A percentile compares a stretch with the other conserved stretches of the same genome.
phyloP scores from a whole-genome alignment of 2,329 filamentous ascomycete genomes.

The Drechslerella dactyloides region DNA sequence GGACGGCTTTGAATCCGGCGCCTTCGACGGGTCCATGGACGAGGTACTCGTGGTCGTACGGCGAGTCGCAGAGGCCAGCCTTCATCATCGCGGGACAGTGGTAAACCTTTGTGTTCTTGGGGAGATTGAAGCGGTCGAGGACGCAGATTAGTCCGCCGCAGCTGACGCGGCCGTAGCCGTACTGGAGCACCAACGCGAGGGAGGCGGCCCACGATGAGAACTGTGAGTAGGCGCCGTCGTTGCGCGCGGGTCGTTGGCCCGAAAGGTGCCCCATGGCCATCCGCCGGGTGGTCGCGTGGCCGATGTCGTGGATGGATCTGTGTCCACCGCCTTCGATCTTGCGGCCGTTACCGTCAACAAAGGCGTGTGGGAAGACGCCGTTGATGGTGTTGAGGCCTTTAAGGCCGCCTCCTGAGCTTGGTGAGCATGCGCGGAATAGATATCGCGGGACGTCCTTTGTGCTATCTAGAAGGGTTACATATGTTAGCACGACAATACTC shows the following conservation, averaged over 20 bases:
- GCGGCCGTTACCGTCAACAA: constrained; percentile 28
- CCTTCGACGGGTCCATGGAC: constrained; percentile 44
- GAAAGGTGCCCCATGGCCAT: constrained; percentile 40
- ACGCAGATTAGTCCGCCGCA: constrained; percentile 34
- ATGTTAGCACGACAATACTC: not conserved
- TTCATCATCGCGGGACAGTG: constrained; percentile 39
- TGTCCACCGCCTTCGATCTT: constrained; percentile 23
- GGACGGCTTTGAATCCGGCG: constrained; percentile 39
- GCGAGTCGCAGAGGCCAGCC: constrained; percentile 40
- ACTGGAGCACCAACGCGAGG: constrained; percentile 35
- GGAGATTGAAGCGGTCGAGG: constrained; percentile 37
- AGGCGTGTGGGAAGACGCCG: constrained; percentile 44
- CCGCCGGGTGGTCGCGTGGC: constrained; percentile 16
- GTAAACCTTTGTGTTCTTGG: constrained; percentile 42
- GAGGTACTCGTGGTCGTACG: constrained; percentile 45
- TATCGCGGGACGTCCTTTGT: constrained; percentile 42
- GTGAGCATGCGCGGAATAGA: constrained; percentile 42
- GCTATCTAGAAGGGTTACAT: constrained; percentile 11
- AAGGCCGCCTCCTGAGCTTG: constrained; percentile 32
- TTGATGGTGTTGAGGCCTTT: constrained; percentile 44
- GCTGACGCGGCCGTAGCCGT: constrained; percentile 28
- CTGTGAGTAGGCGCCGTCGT: constrained; percentile 31
- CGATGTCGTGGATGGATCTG: constrained; percentile 42
- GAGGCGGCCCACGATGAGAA: constrained; percentile 45
- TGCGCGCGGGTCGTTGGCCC: constrained; percentile 31